Percentiles rank a stretch among this genome's conserved stretches.
Conservation (phyloP, 805 yeast species). For the Gaillardinia entomophila region DNA sequence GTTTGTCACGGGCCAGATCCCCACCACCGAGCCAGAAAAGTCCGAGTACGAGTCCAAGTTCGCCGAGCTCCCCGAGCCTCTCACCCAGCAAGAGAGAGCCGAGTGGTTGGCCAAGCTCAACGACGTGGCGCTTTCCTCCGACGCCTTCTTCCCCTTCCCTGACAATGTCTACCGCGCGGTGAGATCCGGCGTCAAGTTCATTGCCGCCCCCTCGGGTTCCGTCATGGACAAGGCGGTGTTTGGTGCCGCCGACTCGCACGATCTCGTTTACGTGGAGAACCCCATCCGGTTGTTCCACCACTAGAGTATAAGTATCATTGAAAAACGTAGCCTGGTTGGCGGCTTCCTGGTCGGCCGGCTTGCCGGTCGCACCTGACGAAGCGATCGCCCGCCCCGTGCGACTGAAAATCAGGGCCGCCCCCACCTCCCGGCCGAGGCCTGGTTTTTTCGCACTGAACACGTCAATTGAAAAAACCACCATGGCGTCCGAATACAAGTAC, state of each 20-base stretch:
- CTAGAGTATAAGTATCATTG: no score
- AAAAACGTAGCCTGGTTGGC: no score
- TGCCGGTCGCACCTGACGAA: no score
- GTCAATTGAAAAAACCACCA: no score
- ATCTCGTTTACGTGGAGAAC: constrained; percentile 91
- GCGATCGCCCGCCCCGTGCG: no score
- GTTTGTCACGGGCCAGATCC: constrained; percentile 86
- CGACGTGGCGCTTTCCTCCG: constrained; percentile 90
- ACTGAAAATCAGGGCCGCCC: no score
- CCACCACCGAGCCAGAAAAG: constrained; percentile 87
- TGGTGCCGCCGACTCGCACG: constrained; percentile 89
- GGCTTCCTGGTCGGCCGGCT: no score
- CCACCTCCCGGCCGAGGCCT: no score
- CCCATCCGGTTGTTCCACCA: constrained; percentile 98
- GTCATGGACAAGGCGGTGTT: constrained; percentile 96
- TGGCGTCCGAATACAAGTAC: constrained; percentile 59
- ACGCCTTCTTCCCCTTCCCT: constrained; percentile 99
- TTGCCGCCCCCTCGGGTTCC: constrained; percentile 97
- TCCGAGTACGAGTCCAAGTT: constrained; percentile 89
- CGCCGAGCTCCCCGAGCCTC: constrained; percentile 74
- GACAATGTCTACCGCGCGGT: constrained; percentile 98
- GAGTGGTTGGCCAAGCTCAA: constrained; percentile 80
- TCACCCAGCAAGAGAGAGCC: constrained; percentile 74
- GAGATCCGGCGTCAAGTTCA: constrained; percentile 89
- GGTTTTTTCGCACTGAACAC: no score